phyloP scores from a whole-genome alignment of 2,329 filamentous ascomycete genomes.

The Metarhizium album region DNA sequence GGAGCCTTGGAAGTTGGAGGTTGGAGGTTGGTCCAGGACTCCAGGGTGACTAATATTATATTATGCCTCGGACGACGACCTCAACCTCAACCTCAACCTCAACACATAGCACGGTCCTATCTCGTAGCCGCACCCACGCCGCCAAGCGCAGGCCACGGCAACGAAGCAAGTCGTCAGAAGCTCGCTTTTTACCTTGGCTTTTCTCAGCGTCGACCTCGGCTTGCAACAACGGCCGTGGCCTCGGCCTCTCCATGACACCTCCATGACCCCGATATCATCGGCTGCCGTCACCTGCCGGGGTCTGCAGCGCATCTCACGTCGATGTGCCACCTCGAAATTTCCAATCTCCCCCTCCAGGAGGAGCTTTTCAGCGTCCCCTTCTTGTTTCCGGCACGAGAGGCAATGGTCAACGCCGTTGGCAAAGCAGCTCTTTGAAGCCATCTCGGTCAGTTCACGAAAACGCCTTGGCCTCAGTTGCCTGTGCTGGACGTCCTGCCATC shows the following conservation, averaged over 20 bases:
- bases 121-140: no score
- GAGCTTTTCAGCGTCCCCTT: slow-evolving; percentile 1
- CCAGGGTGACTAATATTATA: no score
- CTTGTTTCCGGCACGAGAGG: slow-evolving; percentile 28
- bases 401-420: slow-evolving; percentile 90
- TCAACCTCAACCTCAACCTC: no score
- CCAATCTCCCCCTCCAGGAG: neutral
- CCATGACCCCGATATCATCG: neutral
- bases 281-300: neutral
- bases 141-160: no score
- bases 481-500: neutral
- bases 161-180: neutral
- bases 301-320: slow-evolving; percentile 3
- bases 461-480: neutral
- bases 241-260: neutral
- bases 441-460: slow-evolving; percentile 48
- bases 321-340: neutral
- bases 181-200: neutral
- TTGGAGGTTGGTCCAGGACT: no score
- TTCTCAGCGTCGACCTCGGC: no score
- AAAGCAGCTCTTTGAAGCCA: slow-evolving; percentile 76
- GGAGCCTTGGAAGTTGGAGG: no score
- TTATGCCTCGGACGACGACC: no score
- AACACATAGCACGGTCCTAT: no score
- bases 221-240: no score